Evolutionary conservation across 805 yeast genomes (phyloP).

Genomic region (Teunomyces lycoperdinae): DNA sequence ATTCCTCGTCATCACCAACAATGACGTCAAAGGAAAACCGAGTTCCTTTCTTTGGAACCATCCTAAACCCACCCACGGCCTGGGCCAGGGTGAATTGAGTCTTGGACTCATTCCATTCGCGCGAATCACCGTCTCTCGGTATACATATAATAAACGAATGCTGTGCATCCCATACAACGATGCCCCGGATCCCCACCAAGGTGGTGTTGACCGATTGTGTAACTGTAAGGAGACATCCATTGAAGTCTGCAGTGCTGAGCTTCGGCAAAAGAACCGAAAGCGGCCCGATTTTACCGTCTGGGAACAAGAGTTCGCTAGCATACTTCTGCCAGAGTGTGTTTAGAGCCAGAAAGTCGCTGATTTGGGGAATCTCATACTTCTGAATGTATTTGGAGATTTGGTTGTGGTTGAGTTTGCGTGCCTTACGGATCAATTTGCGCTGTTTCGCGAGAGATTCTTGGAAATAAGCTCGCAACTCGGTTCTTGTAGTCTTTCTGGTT

Average conservation of each 20-base stretch:
- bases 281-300: slow-evolving; percentile 24
- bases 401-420: neutral
- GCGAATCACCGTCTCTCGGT: slow-evolving; percentile 32
- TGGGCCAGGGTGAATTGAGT: slow-evolving; percentile 24
- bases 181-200: slow-evolving; percentile 63
- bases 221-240: slow-evolving; percentile 69
- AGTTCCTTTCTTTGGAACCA: slow-evolving; percentile 66
- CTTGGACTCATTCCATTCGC: slow-evolving; percentile 30
- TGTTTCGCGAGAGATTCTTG: slow-evolving; percentile 37
- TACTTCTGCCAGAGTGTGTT: slow-evolving; percentile 74
- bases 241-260: slow-evolving; percentile 74
- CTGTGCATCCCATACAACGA: slow-evolving; percentile 82
- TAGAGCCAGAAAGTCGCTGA: slow-evolving; percentile 52
- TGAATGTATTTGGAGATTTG: slow-evolving; percentile 28
- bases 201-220: slow-evolving; percentile 53
- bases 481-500: slow-evolving; percentile 31
- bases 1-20: slow-evolving; percentile 30
- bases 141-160: slow-evolving; percentile 64
- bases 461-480: slow-evolving; percentile 43
- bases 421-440: slow-evolving; percentile 31
- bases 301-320: slow-evolving; percentile 52
- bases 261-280: slow-evolving; percentile 44
- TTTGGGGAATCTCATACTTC: slow-evolving; percentile 35
- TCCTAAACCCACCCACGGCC: slow-evolving; percentile 59
- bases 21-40: slow-evolving; percentile 51